Evolutionary conservation across 345 rosid genomes (phyloP), one percentile per base, ranked within the genome.

Genomic region (Syzygium oleosum): DNA sequence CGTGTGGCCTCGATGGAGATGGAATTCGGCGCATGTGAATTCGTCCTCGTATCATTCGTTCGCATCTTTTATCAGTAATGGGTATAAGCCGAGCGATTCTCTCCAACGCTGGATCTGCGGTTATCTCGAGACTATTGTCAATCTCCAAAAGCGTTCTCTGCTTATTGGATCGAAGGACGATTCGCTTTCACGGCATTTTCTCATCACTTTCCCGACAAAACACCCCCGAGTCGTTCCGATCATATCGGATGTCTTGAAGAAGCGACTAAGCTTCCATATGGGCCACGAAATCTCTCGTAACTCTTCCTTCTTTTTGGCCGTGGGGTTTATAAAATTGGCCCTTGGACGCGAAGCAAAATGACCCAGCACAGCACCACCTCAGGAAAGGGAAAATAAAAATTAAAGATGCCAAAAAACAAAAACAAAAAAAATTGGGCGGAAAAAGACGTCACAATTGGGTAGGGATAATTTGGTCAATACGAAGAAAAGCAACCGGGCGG

Each of bases 1-100:
- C 78, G 10, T 7, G 77, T 65, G 43, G 23, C 43, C 78, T 31
- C 6, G 12, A 15, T 31, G 78, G 43, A 65, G 12, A 65, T 22
- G 7, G 46, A 43, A 43, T 43, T 6, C 46, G 46, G 6, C 5
- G 1, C 1, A 2, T 7, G 23, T 1, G 1, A 68, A 9, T 16
- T 34, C 21, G 3, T 1, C 27, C 3, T 34, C 25, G 4, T 7
- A 68, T 34, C 2, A 34, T 68, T 34, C 6, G 0, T 68, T 68
- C 0, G 0, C 2, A 0, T 31, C 4, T 65, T 6, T 65, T 3
- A 31, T 1, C 12, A 2, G 16, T 16, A 7, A 31, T 1, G 1
- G 19, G 13, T 4, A 34, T 6, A 54, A 7, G 23, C 7, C 9
- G 0, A 19, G 10, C 1, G 1, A 21, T 19, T 19, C 6, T 21